Percentiles rank a stretch among this genome's conserved stretches.
Evolutionary conservation across 768 basidiomycete species (phyloP).

Genomic region (Pleurotus giganteus): DNA sequence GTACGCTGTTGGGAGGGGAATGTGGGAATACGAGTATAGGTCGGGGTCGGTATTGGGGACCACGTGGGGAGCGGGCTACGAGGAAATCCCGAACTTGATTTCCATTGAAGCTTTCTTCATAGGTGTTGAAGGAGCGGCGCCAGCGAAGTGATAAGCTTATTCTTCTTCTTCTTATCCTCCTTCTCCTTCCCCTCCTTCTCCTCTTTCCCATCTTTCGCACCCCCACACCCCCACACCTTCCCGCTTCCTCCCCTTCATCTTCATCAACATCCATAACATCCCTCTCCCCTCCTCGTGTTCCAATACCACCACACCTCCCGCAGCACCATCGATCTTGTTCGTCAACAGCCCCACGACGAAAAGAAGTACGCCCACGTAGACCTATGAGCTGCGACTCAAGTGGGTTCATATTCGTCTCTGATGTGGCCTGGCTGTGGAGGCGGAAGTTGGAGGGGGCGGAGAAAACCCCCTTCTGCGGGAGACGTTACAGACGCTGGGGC

Average conservation of each 20-base stretch:
- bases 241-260: conserved; percentile 27
- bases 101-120: no score
- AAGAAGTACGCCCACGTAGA: conserved; percentile 57
- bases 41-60: no score
- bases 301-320: conserved; percentile 16
- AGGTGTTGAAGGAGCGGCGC: no score
- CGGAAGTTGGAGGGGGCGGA: no score
- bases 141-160: not conserved
- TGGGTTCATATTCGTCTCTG: no score
- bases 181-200: no score
- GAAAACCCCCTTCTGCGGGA: not conserved
- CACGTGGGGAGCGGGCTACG: no score
- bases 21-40: no score
- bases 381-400: conserved; percentile 46
- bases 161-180: not conserved
- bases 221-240: no score
- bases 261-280: conserved; percentile 82
- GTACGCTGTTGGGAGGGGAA: no score
- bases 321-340: conserved; percentile 50
- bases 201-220: not conserved
- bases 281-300: conserved; percentile 53
- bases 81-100: no score
- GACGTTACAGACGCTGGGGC: not conserved
- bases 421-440: no score
- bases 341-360: conserved; percentile 40